Conservation (phyloP, 2,329 filamentous ascomycete species). For the Paraphaeosphaeria minitans region DNA sequence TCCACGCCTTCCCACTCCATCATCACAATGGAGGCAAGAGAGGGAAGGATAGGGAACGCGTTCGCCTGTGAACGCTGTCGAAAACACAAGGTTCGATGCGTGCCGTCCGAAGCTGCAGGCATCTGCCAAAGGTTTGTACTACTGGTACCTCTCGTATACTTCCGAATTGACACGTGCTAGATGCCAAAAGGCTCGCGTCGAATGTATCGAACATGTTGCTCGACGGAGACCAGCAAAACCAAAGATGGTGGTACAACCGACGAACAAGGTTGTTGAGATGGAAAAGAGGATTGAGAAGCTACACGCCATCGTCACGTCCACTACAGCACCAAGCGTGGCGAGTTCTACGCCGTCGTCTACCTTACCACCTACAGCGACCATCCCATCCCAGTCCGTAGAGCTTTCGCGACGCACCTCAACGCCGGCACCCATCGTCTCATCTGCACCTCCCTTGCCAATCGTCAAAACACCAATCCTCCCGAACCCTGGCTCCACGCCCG, state of each 20-base stretch:
- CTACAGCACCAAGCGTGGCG: constrained; percentile 32
- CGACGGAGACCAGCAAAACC: constrained; percentile 43
- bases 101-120: constrained; percentile 38
- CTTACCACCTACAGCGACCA: constrained; percentile 29
- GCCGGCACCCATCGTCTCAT: constrained; percentile 18
- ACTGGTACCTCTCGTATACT: constrained; percentile 15
- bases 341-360: constrained; percentile 27
- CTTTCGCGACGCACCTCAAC: constrained; percentile 25
- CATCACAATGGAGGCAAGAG: constrained; percentile 42
- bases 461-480: constrained; percentile 28
- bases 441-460: constrained; percentile 22
- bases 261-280: constrained; percentile 39
- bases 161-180: constrained; percentile 41
- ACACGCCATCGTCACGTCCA: constrained; percentile 37
- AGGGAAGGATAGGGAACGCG: constrained; percentile 44
- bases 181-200: constrained; percentile 44
- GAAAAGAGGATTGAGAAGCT: constrained; percentile 43
- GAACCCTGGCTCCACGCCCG: constrained; percentile 30
- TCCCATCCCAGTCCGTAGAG: constrained; percentile 34
- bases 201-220: constrained; percentile 45
- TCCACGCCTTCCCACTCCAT: constrained; percentile 32
- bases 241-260: constrained; percentile 31
- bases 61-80: constrained; percentile 46
- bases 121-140: constrained; percentile 43
- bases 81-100: constrained; percentile 46